Evolutionary conservation across 495 filamentous ascomycete species (phyloP).

Genomic region (Lindgomyces ingoldianus): DNA sequence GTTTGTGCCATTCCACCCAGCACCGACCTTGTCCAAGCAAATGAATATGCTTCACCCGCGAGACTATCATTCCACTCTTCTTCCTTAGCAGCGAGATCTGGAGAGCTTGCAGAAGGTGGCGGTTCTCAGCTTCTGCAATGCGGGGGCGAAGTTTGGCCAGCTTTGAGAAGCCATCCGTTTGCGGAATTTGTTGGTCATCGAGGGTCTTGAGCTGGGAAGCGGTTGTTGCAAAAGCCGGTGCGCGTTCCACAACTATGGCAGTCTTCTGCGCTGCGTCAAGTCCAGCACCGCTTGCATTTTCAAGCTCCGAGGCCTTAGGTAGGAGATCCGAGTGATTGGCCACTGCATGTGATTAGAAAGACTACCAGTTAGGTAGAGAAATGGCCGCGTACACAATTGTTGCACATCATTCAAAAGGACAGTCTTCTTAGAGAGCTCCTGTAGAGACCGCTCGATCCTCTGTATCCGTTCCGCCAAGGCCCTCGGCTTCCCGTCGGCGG

Average conservation of each 20-base stretch:
- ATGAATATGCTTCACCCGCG: slow-evolving; percentile 77
- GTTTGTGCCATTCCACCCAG: slow-evolving; percentile 72
- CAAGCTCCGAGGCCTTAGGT: slow-evolving; percentile 41
- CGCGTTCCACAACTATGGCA: slow-evolving; percentile 73
- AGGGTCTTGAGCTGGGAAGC: slow-evolving; percentile 79
- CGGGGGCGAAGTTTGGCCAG: slow-evolving; percentile 71
- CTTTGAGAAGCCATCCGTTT: slow-evolving; percentile 63
- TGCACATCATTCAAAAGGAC: slow-evolving; percentile 32
- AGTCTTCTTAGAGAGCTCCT: slow-evolving; percentile 49
- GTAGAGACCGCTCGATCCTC: slow-evolving; percentile 57
- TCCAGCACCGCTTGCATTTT: slow-evolving; percentile 4
- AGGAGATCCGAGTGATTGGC: slow-evolving; percentile 62
- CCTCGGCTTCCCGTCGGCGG: slow-evolving; percentile 31
- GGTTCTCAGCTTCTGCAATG: slow-evolving; percentile 63
- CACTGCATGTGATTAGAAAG: slow-evolving; percentile 48
- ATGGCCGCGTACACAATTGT: slow-evolving; percentile 28
- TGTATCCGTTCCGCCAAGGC: slow-evolving; percentile 53
- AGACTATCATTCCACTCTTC: slow-evolving; percentile 70
- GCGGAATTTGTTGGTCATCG: slow-evolving; percentile 73
- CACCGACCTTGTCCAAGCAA: slow-evolving; percentile 68
- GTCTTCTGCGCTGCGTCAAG: slow-evolving; percentile 48
- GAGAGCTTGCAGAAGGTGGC: slow-evolving; percentile 69
- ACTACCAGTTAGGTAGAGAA: not conserved
- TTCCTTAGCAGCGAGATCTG: slow-evolving; percentile 70
- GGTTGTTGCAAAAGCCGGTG: slow-evolving; percentile 71